phyloP scores from a whole-genome alignment of 805 yeast species.

The Jamesozyma spencerorum region DNA sequence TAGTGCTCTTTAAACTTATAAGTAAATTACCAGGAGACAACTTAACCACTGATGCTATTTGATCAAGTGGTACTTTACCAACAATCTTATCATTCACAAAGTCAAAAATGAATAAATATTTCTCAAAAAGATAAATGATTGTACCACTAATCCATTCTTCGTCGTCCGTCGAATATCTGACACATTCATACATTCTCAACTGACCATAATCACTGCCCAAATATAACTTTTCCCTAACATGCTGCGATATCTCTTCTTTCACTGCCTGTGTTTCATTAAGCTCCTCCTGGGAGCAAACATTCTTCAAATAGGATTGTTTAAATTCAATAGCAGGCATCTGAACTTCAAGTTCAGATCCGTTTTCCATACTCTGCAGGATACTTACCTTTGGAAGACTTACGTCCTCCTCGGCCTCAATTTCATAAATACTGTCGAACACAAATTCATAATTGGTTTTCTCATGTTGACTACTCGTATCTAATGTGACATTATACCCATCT shows the following conservation, averaged over 20 bases:
- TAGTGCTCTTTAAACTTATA: constrained; percentile 33
- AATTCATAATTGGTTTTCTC: no score
- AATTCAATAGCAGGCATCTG: no score
- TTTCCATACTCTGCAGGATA: not conserved
- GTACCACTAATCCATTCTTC: constrained; percentile 32
- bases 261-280: not conserved
- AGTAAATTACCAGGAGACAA: constrained; percentile 23
- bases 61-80: constrained; percentile 35
- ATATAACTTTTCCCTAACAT: not conserved
- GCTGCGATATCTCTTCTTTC: not conserved
- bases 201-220: constrained; percentile 7
- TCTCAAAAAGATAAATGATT: constrained; percentile 11
- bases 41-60: constrained; percentile 29
- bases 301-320: no score
- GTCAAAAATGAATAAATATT: constrained; percentile 15
- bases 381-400: not conserved
- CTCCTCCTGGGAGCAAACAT: no score
- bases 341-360: no score
- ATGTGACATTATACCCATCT: not conserved
- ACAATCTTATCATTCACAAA: constrained; percentile 21
- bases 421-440: not conserved
- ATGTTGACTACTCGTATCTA: no score
- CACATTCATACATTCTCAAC: constrained; percentile 33
- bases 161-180: constrained; percentile 37
- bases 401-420: not conserved